Base-by-base conservation (phyloP, 495 filamentous ascomycete genomes). In the Tricharina praecox region DNA sequence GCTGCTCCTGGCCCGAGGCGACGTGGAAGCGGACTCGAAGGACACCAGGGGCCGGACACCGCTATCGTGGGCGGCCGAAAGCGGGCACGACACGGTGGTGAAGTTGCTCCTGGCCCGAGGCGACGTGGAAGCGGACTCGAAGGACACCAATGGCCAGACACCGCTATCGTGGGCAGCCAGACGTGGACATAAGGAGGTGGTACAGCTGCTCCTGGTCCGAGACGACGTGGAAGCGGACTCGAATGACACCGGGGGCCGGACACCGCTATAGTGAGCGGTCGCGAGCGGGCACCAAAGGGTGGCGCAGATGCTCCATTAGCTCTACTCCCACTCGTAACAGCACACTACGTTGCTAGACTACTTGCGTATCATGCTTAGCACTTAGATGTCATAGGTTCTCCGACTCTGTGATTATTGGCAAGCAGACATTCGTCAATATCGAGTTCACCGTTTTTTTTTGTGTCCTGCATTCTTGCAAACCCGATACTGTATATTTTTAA, bases 111-210 rank as follows among this genome's bases (percentile, higher is more conserved):
- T n/a, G n/a, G n/a, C n/a, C n/a, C n/a, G n/a, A n/a, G 39, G 34
- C 4, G 53, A 43, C 18, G 52, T 59, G n/a, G 30, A 48, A 4
- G 35, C 43, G 8, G 37, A 61, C 25, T 49, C 42, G 25, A 51
- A 32, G 28, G 50, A 67, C 18, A 51, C 18, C 1, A 2, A 53
- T 37, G 48, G 51, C 18, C 55, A 50, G 24, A 66, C 62, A 15
- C 61, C 67, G 23, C 54, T 72, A 23, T 64, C 55, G 4, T 63
- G 46, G 50, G 68, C 67, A n/a, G 64, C 63, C 23, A 50, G 44
- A 38, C 50, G 49, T 13, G 68, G 66, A 8, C 56, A 70, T 45
- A 50, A 61, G 24, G 59, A 43, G 11, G 51, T 69, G 41, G 68
- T 54, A 19, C 23, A 25, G 19, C 37, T 51, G 4, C 10, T 51